Percentiles rank a stretch among this genome's conserved stretches.
phyloP scores from a whole-genome alignment of 2,329 filamentous ascomycete genomes.

The Cryphonectria parasitica region DNA sequence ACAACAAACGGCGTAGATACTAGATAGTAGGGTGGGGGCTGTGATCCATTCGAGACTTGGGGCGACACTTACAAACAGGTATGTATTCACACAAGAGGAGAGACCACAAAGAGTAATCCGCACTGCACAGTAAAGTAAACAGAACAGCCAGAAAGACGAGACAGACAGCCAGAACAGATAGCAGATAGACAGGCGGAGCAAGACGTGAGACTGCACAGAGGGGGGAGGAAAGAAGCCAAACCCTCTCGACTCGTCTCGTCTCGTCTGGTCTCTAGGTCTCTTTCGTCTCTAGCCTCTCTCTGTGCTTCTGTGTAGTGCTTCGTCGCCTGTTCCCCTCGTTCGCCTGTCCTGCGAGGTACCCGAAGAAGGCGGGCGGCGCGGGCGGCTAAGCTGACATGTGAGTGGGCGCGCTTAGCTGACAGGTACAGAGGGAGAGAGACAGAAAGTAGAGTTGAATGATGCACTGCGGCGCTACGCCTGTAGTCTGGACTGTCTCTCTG shows the following conservation, averaged over 20 bases:
- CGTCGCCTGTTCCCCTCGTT: background rate
- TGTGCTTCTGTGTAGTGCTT: background rate
- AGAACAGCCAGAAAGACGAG: too few species aligned
- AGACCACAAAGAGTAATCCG: background rate
- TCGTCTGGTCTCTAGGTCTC: conserved; percentile 2
- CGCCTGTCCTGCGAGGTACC: conserved; percentile 6
- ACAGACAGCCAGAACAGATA: background rate
- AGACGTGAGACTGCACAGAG: background rate
- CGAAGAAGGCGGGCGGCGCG: background rate
- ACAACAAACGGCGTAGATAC: background rate
- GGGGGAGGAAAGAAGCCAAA: background rate
- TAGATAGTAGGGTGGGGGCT: background rate
- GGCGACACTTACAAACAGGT: background rate
- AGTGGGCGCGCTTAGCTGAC: conserved; percentile 12
- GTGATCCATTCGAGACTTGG: background rate
- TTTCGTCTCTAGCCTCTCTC: conserved; percentile 1
- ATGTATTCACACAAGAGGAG: background rate
- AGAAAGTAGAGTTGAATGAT: background rate
- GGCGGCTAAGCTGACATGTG: conserved; percentile 12
- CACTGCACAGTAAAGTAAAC: background rate
- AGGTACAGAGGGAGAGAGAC: background rate
- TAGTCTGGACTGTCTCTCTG: background rate
- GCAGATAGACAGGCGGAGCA: background rate
- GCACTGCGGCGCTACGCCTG: background rate
- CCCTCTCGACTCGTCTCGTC: conserved; percentile 7